Percentiles rank a stretch among this genome's conserved stretches.
Evolutionary conservation across 2,329 filamentous ascomycete genomes (phyloP).

Genomic region (Exophiala oligosperma): DNA sequence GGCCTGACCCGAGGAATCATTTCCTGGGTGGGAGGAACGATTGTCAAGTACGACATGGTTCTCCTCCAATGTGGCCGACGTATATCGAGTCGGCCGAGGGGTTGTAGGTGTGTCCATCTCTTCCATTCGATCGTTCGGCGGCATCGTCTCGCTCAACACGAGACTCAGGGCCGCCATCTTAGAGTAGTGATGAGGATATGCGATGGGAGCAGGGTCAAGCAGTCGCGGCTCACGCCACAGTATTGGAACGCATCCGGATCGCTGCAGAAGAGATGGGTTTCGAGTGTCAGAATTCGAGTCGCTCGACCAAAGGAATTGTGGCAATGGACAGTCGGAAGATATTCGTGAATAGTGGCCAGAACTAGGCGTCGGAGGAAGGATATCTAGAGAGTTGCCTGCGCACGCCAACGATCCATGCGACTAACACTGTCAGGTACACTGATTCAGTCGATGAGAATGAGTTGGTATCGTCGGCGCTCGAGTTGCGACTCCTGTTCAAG

Average conservation of each 20-base stretch:
- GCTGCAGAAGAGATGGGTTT: too few relatives aligned
- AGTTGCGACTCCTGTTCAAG: background rate
- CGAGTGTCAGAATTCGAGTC: too few relatives aligned
- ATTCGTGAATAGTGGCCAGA: conserved; percentile 19
- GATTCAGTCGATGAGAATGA: conserved; percentile 5
- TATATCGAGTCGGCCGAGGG: conserved; percentile 19
- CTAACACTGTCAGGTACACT: conserved; percentile 4
- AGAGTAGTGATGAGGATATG: conserved; percentile 7
- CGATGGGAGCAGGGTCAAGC: conserved; percentile 9
- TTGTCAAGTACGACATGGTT: background rate
- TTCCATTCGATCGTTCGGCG: conserved; percentile 17
- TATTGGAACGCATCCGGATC: conserved; percentile 18
- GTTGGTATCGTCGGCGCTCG: background rate
- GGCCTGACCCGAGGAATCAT: conserved; percentile 6
- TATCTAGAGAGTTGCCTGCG: conserved; percentile 17
- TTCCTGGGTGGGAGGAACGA: background rate
- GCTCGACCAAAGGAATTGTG: conserved; percentile 2
- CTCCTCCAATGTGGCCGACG: conserved; percentile 5
- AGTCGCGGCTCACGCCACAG: conserved; percentile 22
- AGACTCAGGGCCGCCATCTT: conserved; percentile 27
- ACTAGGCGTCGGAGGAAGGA: conserved; percentile 16
- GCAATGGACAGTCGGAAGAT: conserved; percentile 21
- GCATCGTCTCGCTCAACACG: conserved; percentile 21
- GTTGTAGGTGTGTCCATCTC: conserved; percentile 28
- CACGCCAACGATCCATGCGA: conserved; percentile 15